These are phyloP conservation scores for Symbiodinium natans DNA, from an alignment of 73 alveolate genomes.

Conservation along the genomic window DNA sequence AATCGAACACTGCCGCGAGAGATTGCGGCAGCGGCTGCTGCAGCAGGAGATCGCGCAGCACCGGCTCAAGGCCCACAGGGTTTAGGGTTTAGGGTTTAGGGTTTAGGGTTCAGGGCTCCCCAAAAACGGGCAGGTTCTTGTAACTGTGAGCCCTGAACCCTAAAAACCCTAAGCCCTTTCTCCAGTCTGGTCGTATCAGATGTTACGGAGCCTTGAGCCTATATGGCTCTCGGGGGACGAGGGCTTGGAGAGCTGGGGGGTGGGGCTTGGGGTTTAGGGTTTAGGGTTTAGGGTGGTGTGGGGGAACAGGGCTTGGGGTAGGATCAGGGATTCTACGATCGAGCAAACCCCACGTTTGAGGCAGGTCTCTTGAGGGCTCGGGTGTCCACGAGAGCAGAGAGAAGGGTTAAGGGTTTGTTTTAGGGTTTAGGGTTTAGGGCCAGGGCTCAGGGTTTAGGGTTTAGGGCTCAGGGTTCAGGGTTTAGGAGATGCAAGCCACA, in stretches of 20 bases:
- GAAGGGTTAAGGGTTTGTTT: too few relatives aligned
- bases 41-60: slow-evolving; percentile 69
- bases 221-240: not conserved
- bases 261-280: not conserved
- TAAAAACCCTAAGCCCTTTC: not conserved
- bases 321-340: too few relatives aligned
- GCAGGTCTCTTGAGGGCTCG: not conserved
- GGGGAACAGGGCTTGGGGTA: too few relatives aligned
- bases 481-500: too few relatives aligned
- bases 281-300: too few relatives aligned
- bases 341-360: not conserved
- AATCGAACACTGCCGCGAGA: slow-evolving; percentile 41
- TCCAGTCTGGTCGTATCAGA: not conserved
- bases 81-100: too few relatives aligned
- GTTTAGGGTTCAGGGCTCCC: not conserved
- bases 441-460: too few relatives aligned
- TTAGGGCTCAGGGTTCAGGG: too few relatives aligned
- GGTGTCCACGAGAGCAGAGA: too few relatives aligned
- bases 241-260: not conserved
- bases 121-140: not conserved
- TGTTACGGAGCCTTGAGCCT: not conserved
- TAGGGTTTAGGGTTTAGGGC: too few relatives aligned
- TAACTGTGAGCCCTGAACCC: not conserved
- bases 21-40: slow-evolving; percentile 78
- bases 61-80: slow-evolving; percentile 36